Base-by-base conservation (phyloP, 1,284 basidiomycete genomes). In the Exsudoporus floridanus region DNA sequence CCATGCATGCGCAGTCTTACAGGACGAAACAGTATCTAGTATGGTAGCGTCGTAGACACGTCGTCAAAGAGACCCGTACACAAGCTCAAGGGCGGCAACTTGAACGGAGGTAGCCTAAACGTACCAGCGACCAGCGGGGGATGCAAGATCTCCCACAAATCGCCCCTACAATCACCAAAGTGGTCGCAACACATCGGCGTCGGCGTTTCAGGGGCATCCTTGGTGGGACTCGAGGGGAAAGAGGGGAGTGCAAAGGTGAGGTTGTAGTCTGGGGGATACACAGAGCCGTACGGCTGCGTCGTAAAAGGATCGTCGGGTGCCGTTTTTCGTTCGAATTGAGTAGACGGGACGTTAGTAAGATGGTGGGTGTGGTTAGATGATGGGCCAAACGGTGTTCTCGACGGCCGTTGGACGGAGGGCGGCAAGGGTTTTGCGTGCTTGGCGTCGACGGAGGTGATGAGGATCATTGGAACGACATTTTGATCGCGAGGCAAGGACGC, bases 111-210 rank as follows among this genome's bases (percentile, higher is more conserved):
- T 5, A 66, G 45, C 7, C 43, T 50, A 45, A 66, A 67, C 39
- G 12, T 35, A 12, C 48, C 40, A 18, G 35, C 46, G 8, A 70
- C 50, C 3, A 65, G 54, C 23, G 64, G 65, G 0, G 60, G 62
- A 33, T 67, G 65, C 21, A 67, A 34, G 7, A 64, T 40, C 18
- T 68, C 64, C 60, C 62, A 67, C 28, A 67, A 7, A 31, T 69
- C 67, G 6, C 63, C 56, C 4, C 38, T 48, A 35, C 66, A 67
- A 18, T 65, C 59, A 12, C 63, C 62, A 38, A 53, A 31, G 43
- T 66, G 68, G 42, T 60, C 39, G 3, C 62, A 67, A 27, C 34
- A 47, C 54, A 55, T 60, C 3, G 58, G 66, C 14, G 58, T 64
- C 8, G 63, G 68, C 18, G 64, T 69, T 36, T 62, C 68, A 0